These are phyloP conservation scores for Marasmius sp. DNA, from an alignment of 1,284 basidiomycete genomes.

Conservation along the genomic window DNA sequence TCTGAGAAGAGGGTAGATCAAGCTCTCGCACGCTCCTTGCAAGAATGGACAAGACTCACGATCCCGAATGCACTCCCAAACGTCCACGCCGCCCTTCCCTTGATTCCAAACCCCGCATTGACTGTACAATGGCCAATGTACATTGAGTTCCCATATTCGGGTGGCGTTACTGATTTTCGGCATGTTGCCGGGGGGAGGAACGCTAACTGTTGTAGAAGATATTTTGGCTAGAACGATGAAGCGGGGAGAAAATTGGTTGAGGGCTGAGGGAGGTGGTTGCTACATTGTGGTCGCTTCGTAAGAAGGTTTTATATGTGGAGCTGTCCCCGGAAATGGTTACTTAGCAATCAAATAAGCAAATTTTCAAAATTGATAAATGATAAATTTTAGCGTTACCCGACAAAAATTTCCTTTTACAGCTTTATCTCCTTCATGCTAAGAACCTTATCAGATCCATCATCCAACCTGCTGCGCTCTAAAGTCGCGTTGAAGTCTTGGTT, in stretches of 20 bases:
- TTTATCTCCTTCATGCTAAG: too few species aligned
- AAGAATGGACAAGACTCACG: slow-evolving; percentile 43
- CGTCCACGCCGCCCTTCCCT: slow-evolving; percentile 59
- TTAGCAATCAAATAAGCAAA: too few species aligned
- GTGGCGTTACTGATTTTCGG: slow-evolving; percentile 55
- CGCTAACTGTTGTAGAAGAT: background rate
- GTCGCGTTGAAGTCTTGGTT: too few species aligned
- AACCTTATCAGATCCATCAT: too few species aligned
- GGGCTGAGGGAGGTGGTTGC: too few species aligned
- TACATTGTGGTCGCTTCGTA: too few species aligned
- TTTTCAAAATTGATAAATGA: too few species aligned
- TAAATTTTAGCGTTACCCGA: too few species aligned
- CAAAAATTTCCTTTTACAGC: too few species aligned
- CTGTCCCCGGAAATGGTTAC: too few species aligned
- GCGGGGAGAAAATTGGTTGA: background rate
- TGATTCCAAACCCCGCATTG: slow-evolving; percentile 72
- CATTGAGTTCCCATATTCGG: slow-evolving; percentile 66
- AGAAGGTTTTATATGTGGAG: too few species aligned
- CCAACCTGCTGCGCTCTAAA: too few species aligned
- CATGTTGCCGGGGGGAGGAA: background rate
- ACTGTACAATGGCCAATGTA: slow-evolving; percentile 58
- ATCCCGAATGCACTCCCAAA: slow-evolving; percentile 69
- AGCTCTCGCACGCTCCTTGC: background rate
- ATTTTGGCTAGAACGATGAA: background rate
- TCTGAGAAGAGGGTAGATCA: slow-evolving; percentile 35